phyloP scores from a whole-genome alignment of 2,329 filamentous ascomycete species.

The Ophiostoma angusticollis region DNA sequence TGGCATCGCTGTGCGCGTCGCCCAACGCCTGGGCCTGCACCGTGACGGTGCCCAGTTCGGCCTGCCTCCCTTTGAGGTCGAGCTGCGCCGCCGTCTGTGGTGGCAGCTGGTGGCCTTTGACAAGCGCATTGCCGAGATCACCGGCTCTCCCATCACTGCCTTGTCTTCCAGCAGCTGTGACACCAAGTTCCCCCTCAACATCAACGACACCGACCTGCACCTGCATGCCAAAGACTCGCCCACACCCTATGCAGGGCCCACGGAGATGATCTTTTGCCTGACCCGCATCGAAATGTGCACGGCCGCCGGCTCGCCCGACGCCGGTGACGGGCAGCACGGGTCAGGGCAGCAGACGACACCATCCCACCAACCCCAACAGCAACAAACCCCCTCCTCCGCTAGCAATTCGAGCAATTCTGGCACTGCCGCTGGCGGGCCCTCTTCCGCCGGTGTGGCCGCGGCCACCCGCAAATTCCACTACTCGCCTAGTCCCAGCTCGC shows the following conservation, averaged over 20 bases:
- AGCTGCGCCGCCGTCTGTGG: constrained; percentile 60
- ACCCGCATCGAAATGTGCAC: constrained; percentile 44
- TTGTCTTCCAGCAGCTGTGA: constrained; percentile 38
- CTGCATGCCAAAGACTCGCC: constrained; percentile 43
- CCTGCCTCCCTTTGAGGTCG: constrained; percentile 47
- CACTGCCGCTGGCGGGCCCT: not conserved
- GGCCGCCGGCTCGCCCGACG: constrained; percentile 31
- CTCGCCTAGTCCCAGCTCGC: constrained; percentile 26
- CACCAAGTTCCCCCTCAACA: constrained; percentile 45
- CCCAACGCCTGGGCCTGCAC: constrained; percentile 56
- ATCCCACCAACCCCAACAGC: not conserved
- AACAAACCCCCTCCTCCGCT: not conserved
- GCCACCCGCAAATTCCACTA: constrained; percentile 19
- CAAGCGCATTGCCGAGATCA: constrained; percentile 54
- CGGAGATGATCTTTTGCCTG: constrained; percentile 48
- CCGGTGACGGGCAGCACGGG: constrained; percentile 23
- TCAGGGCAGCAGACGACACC: constrained; percentile 14
- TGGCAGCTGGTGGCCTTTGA: constrained; percentile 61
- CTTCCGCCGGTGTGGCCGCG: constrained; percentile 8
- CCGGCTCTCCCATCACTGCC: constrained; percentile 43
- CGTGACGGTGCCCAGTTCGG: constrained; percentile 42
- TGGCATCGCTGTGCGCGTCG: constrained; percentile 53
- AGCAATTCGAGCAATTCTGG: not conserved
- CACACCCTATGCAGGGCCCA: constrained; percentile 34
- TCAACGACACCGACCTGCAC: constrained; percentile 49